Evolutionary conservation across 139 green algal genomes (phyloP).

Genomic region (Mychonastes homosphaera): DNA sequence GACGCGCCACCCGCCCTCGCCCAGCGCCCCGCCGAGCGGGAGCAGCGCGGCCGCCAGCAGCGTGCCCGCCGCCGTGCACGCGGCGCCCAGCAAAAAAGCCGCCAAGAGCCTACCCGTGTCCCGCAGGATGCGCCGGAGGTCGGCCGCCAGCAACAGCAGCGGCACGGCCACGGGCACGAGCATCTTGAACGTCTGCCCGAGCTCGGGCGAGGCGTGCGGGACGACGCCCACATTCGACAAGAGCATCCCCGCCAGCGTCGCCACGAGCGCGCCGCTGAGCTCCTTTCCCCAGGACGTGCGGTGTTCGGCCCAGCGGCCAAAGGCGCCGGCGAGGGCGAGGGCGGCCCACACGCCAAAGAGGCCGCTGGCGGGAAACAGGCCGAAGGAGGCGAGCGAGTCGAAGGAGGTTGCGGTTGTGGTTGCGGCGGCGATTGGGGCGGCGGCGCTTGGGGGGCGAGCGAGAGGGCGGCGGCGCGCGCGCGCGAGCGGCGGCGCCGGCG

Average conservation of each 20-base stretch:
- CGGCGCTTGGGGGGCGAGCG: too few species aligned
- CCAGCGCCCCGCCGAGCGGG: constrained; percentile 45
- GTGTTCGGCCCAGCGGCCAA: constrained; percentile 45
- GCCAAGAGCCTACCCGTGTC: constrained; percentile 64
- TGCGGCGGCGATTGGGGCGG: too few species aligned
- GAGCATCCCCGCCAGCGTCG: constrained; percentile 59
- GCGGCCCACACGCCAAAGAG: constrained; percentile 40
- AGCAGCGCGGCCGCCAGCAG: constrained; percentile 53
- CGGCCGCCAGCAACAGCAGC: constrained; percentile 74
- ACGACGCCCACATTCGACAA: constrained; percentile 64
- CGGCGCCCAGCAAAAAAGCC: constrained; percentile 57
- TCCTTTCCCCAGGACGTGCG: constrained; percentile 52
- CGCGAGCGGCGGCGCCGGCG: too few species aligned
- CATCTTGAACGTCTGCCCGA: constrained; percentile 39
- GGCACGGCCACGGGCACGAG: constrained; percentile 84
- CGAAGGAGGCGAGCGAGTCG: too few species aligned
- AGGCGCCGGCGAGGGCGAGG: constrained; percentile 35
- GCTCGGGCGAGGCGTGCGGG: constrained; percentile 16
- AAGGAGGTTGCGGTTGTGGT: too few species aligned
- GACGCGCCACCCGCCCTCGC: constrained; percentile 53
- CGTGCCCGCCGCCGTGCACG: constrained; percentile 51
- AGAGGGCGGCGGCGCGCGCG: too few species aligned
- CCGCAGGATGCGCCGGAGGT: constrained; percentile 63
- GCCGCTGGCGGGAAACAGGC: constrained; percentile 9
- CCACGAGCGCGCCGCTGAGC: constrained; percentile 68